Evolutionary conservation across 192 early-diverging fungal species (phyloP), one percentile per base, ranked within the genome.

Genomic region (Chytriomyces hyalinus): DNA sequence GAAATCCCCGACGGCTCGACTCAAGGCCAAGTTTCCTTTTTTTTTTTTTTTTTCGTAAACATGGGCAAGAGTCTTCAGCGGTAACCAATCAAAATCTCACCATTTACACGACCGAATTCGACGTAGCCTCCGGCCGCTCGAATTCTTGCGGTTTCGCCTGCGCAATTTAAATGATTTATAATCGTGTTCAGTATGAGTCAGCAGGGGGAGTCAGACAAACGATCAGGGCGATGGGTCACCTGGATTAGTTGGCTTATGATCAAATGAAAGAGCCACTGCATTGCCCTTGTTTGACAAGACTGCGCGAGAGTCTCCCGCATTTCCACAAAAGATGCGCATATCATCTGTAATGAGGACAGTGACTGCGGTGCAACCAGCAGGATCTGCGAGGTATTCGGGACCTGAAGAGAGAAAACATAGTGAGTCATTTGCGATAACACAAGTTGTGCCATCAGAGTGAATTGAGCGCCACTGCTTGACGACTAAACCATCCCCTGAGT

Each of bases 291-390:
- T 81, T 72, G 92, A 92, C 73, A 99, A 86, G 60, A 99, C 91
- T 49, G 94, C 92, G 61, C 98, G 90, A 57, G 96, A 97, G 84
- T 99, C 98, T 65, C 98, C 98, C 1, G 97, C 96, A 76, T 99
- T 99, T 77, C 91, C 94, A 68, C 94, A 93, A 84, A 87, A 92
- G 76, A 95, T 85, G 1, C 78, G 68, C 66, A 94, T 91, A 64
- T 97, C 93, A 67, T 93, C 92, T 36, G 95, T 93, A 44, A 99
- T 84, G 57, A 97, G 85, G 3, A 88, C 88, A 36, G 92, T 86
- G 36, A 99, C 93, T n/a, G 98, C 95, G 11, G 98, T 99, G 87
- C 98, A 99, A 48, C 98, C 98, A 9, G 96, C 94, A 26, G 95
- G 90, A 77, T 99, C 95, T 71, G 84, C 84, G 47, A 78, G 83